Conservation (phyloP, 768 basidiomycete species). For the Roridomyces roridus region DNA sequence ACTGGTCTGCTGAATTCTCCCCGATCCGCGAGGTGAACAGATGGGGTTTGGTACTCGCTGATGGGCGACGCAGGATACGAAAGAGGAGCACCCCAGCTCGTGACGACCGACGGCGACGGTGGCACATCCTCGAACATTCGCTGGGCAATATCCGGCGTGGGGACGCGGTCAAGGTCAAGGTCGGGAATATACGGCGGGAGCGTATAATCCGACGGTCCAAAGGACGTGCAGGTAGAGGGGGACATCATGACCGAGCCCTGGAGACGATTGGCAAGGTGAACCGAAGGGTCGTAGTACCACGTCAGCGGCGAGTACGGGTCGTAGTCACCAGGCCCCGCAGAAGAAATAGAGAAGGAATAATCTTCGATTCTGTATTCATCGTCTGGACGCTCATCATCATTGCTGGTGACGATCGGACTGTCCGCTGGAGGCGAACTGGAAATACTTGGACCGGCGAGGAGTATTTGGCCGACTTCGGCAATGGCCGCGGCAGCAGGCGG, state of each 20-base stretch:
- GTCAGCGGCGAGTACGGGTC: slow-evolving; percentile 46
- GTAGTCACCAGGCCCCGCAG: slow-evolving; percentile 62
- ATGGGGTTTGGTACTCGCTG: slow-evolving; percentile 36
- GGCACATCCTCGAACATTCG: slow-evolving; percentile 63
- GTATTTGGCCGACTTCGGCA: slow-evolving; percentile 48
- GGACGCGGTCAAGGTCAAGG: slow-evolving; percentile 40
- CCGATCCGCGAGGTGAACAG: slow-evolving; percentile 55
- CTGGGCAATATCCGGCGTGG: slow-evolving; percentile 64
- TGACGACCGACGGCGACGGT: slow-evolving; percentile 53
- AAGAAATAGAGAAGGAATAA: slow-evolving; percentile 74
- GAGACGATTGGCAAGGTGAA: slow-evolving; percentile 60
- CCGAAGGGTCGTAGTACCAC: slow-evolving; percentile 51
- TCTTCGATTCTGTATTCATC: slow-evolving; percentile 66
- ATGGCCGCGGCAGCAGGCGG: slow-evolving; percentile 44
- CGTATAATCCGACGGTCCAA: slow-evolving; percentile 59
- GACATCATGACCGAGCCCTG: slow-evolving; percentile 65
- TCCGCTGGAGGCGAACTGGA: slow-evolving; percentile 48
- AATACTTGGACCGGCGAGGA: slow-evolving; percentile 57
- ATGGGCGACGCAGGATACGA: slow-evolving; percentile 39
- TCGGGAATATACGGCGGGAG: slow-evolving; percentile 41
- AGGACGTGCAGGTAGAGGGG: slow-evolving; percentile 59
- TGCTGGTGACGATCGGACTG: slow-evolving; percentile 29
- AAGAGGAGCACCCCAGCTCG: slow-evolving; percentile 52
- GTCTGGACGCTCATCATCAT: slow-evolving; percentile 28
- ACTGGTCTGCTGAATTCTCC: slow-evolving; percentile 48